Evolutionary conservation across 805 yeast species (phyloP).

Genomic region (Cyberlindnera mycetangii): DNA sequence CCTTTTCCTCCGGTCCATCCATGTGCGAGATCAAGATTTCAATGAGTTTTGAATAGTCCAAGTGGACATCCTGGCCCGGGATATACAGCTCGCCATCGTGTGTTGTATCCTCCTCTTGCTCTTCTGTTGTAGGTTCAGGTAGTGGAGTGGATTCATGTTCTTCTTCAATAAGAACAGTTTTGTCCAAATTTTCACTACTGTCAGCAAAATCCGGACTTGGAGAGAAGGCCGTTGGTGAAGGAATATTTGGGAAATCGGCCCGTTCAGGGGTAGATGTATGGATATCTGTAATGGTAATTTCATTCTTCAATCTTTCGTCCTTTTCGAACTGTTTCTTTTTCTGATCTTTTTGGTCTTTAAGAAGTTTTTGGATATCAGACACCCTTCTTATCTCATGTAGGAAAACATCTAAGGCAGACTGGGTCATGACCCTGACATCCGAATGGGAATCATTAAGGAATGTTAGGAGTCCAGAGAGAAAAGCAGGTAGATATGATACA

Average conservation of each 20-base stretch:
- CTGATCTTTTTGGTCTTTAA: slow-evolving; percentile 33
- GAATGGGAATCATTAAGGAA: slow-evolving; percentile 80
- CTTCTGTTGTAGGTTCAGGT: neutral
- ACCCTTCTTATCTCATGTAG: slow-evolving; percentile 78
- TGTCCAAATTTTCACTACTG: slow-evolving; percentile 3
- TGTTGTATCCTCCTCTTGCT: neutral
- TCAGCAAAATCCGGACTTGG: slow-evolving; percentile 4
- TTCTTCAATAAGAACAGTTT: neutral
- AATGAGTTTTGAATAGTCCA: slow-evolving; percentile 77
- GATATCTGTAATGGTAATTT: slow-evolving; percentile 19
- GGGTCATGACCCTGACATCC: slow-evolving; percentile 86
- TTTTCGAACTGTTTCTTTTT: slow-evolving; percentile 13
- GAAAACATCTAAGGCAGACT: slow-evolving; percentile 68
- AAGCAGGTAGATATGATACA: slow-evolving; percentile 83
- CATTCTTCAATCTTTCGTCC: slow-evolving; percentile 18
- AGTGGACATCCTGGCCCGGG: slow-evolving; percentile 77
- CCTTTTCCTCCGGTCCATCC: slow-evolving; percentile 64
- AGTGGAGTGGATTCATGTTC: neutral
- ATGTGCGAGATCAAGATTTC: slow-evolving; percentile 80
- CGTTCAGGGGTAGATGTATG: slow-evolving; percentile 25
- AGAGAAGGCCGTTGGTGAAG: neutral
- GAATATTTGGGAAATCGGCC: neutral
- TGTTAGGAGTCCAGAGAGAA: slow-evolving; percentile 76
- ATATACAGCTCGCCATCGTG: slow-evolving; percentile 55
- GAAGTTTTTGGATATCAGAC: slow-evolving; percentile 60